phyloP scores from a whole-genome alignment of 202 grass and related monocot species.

The Digitaria exilis region DNA sequence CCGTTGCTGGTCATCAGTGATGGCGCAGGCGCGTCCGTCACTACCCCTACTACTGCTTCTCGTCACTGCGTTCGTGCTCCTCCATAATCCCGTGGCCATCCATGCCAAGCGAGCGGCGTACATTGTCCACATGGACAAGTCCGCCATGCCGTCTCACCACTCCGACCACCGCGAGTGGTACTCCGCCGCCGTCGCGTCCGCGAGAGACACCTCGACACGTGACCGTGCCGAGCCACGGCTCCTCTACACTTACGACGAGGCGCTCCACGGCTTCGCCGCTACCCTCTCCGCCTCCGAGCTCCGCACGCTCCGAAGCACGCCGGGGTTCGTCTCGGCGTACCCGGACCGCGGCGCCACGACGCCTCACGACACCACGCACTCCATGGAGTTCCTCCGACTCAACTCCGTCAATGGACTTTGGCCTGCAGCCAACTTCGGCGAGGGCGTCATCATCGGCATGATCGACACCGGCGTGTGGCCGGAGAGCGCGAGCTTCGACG shows the following conservation, averaged over 20 bases:
- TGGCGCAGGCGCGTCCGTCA: not conserved
- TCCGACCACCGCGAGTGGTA: conserved; percentile 57
- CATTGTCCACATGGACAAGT: conserved; percentile 84
- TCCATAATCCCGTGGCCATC: not conserved
- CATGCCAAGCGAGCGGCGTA: conserved; percentile 22
- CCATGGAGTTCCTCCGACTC: conserved; percentile 67
- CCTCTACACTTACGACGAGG: conserved; percentile 69
- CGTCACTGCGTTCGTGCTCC: conserved; percentile 13
- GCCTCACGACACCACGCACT: conserved; percentile 68
- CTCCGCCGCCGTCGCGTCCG: conserved; percentile 36
- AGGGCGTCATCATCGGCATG: conserved; percentile 83
- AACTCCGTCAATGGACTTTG: conserved; percentile 35
- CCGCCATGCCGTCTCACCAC: conserved; percentile 58
- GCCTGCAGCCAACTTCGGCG: conserved; percentile 56
- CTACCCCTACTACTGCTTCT: not conserved
- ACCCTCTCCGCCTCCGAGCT: conserved; percentile 55
- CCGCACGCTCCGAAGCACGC: conserved; percentile 25
- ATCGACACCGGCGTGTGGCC: conserved; percentile 79
- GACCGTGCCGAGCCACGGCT: not conserved
- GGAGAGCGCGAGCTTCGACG: conserved; percentile 77
- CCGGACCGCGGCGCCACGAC: conserved; percentile 35
- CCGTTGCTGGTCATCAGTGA: not conserved
- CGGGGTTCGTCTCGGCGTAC: conserved; percentile 66
- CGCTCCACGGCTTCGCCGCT: conserved; percentile 71
- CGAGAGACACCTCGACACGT: not conserved